Evolutionary conservation across 2,329 filamentous ascomycete genomes (phyloP), one percentile per base, ranked within the genome.

Genomic region (Aspergillus fumigatus): DNA sequence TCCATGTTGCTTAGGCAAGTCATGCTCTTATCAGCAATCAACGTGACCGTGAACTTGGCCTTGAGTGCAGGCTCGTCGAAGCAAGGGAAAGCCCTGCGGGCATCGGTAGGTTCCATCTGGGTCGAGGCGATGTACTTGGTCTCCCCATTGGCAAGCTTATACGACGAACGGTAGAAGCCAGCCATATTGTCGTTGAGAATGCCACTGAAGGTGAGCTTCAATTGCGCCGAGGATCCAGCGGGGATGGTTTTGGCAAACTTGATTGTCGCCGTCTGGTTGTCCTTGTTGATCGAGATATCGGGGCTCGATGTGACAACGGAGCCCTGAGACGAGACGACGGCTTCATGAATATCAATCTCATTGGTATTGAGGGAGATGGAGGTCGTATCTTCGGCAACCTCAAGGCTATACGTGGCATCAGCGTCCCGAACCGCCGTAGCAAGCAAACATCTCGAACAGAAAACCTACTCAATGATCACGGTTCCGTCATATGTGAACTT

Each of bases 1-100:
- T 97, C 91, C 93, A 97, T 97, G 77, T 97, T 97, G 78, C 92
- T 95, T 70, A 97, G 75, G 70, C 93, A 97, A 11, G 92, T 96
- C 77, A 96, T 77, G 68, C 90, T 81, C 79, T 95, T 90, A 75
- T 97, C 92, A 4, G 93, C 92, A 66, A 97, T 83, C 65, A 97
- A 82, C 0, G 92, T 96, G 61, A 97, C 86, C 29, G 90, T 93
- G 77, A 96, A 97, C 63, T 89, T 88, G 41, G 93, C 90, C 81
- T 97, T 97, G 65, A 97, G 82, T 26, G 91, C 88, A 27, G 93
- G 93, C 79, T 97, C 94, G 70, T 97, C 93, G 73, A 97, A 97
- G 77, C 93, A 97, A 47, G 93, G 93, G 78, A 97, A 96, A 6
- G 93, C 92, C 66, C 92, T 84, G 67, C 93, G 85, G 60, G 91